Conservation (phyloP, 371 early-diverging fungal species). For the Mortierella sp. region DNA sequence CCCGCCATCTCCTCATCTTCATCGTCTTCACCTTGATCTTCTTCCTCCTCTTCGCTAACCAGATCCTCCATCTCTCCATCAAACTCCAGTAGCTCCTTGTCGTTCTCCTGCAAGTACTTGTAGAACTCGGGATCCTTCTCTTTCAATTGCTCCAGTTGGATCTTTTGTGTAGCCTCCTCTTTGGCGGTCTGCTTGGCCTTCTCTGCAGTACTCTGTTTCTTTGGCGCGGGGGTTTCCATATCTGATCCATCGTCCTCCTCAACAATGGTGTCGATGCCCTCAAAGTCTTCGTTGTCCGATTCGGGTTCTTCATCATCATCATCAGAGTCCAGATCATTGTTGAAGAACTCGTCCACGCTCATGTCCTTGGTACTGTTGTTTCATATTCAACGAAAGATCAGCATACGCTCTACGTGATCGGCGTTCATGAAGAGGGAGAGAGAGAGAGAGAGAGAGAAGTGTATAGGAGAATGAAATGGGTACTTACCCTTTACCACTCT, state of each 20-base stretch:
- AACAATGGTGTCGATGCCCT: slow-evolving; percentile 37
- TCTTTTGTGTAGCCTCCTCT: slow-evolving; percentile 72
- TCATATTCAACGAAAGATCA: neutral
- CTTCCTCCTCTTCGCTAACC: slow-evolving; percentile 57
- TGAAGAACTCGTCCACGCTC: slow-evolving; percentile 55
- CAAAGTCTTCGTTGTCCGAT: slow-evolving; percentile 48
- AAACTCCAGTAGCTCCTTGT: slow-evolving; percentile 81
- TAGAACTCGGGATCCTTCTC: slow-evolving; percentile 91
- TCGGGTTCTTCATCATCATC: slow-evolving; percentile 33
- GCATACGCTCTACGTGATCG: neutral
- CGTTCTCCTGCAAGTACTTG: slow-evolving; percentile 88
- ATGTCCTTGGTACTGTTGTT: slow-evolving; percentile 25
- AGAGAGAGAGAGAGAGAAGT: neutral
- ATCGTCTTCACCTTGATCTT: slow-evolving; percentile 57
- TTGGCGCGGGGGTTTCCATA: slow-evolving; percentile 49
- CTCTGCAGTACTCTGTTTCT: slow-evolving; percentile 50
- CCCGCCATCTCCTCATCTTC: slow-evolving; percentile 50
- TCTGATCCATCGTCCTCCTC: slow-evolving; percentile 59
- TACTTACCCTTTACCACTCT: slow-evolving; percentile 51
- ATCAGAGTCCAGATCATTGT: slow-evolving; percentile 47
- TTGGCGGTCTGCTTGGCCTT: slow-evolving; percentile 59
- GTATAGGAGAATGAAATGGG: neutral
- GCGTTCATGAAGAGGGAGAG: too few species aligned
- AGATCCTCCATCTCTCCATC: slow-evolving; percentile 72
- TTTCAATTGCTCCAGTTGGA: slow-evolving; percentile 80